Percentiles rank a stretch among this genome's conserved stretches.
phyloP scores from a whole-genome alignment of 148 eudicot genomes.

The Talinum fruticosum region DNA sequence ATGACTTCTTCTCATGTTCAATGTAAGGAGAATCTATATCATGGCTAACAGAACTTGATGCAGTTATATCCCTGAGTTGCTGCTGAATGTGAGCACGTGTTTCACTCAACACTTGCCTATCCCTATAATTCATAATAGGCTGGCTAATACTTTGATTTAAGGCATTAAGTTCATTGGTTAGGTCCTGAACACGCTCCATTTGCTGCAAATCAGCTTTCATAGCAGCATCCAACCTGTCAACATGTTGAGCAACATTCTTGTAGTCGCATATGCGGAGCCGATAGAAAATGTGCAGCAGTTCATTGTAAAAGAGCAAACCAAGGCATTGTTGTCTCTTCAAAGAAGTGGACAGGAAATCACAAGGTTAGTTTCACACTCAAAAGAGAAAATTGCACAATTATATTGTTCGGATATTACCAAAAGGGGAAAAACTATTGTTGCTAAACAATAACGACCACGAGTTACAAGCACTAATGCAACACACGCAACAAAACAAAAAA shows the following conservation, averaged over 20 bases:
- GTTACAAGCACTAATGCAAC: neutral
- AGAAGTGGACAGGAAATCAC: neutral
- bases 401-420: neutral
- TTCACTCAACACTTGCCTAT: slow-evolving; percentile 47
- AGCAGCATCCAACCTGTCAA: slow-evolving; percentile 81
- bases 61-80: slow-evolving; percentile 44
- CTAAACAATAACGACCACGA: neutral
- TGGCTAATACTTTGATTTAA: slow-evolving; percentile 50
- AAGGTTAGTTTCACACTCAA: slow-evolving; percentile 6
- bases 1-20: slow-evolving; percentile 58
- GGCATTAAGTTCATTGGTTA: slow-evolving; percentile 57
- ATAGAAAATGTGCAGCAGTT: slow-evolving; percentile 83
- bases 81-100: slow-evolving; percentile 67
- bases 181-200: slow-evolving; percentile 45
- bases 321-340: slow-evolving; percentile 67
- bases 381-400: neutral
- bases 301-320: slow-evolving; percentile 85
- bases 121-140: slow-evolving; percentile 52
- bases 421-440: neutral
- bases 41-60: slow-evolving; percentile 34
- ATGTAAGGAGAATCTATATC: slow-evolving; percentile 54
- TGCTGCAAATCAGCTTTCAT: slow-evolving; percentile 81
- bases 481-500: neutral
- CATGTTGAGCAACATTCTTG: slow-evolving; percentile 77
- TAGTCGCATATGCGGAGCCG: slow-evolving; percentile 90